Conservation (phyloP, 75 land plant genomes). For the Pinus albicaulis region DNA sequence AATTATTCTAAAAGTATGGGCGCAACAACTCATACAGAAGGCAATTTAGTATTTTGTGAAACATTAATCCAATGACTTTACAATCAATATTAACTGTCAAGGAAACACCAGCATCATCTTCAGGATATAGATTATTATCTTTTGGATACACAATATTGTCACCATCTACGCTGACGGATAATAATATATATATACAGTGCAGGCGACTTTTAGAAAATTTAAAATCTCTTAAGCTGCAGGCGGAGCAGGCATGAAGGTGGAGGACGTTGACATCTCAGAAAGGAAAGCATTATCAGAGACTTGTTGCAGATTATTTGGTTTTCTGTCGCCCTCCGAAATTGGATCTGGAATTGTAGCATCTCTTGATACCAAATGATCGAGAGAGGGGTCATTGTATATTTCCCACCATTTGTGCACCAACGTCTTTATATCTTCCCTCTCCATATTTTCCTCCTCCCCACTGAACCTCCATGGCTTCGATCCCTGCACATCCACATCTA, state of each 20-base stretch:
- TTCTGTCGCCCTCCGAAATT: background rate
- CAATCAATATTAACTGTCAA: no score
- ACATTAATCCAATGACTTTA: no score
- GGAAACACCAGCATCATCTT: no score
- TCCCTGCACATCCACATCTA: conserved; percentile 28
- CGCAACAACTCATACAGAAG: no score
- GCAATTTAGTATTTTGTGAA: no score
- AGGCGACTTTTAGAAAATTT: no score
- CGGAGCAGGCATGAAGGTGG: background rate
- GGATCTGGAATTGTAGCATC: background rate
- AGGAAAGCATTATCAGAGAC: background rate
- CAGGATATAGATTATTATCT: no score
- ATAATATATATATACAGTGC: no score
- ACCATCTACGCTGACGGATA: no score
- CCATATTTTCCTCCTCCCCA: conserved; percentile 62
- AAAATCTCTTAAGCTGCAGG: background rate
- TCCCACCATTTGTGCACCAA: conserved; percentile 60
- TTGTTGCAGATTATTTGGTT: background rate
- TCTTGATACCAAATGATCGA: conserved; percentile 28
- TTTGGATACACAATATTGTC: no score
- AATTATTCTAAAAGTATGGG: no score
- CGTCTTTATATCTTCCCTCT: conserved; percentile 57
- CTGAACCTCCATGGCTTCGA: conserved; percentile 69
- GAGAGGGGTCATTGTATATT: conserved; percentile 39
- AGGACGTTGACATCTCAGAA: background rate